Evolutionary conservation across 441 rosid species (phyloP).

Genomic region (Gossypium lobatum): DNA sequence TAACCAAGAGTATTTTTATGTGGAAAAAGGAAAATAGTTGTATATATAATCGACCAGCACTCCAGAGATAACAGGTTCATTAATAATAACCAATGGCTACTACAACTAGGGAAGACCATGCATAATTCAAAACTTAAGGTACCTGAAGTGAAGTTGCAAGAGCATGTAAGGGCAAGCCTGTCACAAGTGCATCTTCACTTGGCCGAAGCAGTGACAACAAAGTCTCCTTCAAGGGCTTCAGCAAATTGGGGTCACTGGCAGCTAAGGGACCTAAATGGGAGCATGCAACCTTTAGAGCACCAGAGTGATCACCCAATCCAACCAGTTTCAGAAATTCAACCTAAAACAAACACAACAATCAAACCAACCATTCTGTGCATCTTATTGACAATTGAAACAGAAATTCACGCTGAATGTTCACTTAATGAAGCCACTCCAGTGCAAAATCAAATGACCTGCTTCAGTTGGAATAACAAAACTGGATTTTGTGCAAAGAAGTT

Average conservation of each 20-base stretch:
- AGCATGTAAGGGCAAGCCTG: conserved; percentile 59
- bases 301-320: conserved; percentile 60
- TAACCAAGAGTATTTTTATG: conserved; percentile 19
- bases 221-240: conserved; percentile 89
- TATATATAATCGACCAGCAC: neutral
- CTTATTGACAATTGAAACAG: neutral
- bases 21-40: neutral
- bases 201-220: conserved; percentile 67
- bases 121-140: neutral
- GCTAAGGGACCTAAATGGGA: conserved; percentile 88
- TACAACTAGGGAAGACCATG: neutral
- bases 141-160: conserved; percentile 91
- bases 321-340: conserved; percentile 86
- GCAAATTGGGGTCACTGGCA: conserved; percentile 49
- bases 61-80: neutral
- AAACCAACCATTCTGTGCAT: neutral
- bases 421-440: conserved; percentile 1
- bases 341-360: conserved; percentile 29
- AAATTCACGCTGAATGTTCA: neutral
- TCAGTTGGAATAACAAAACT: conserved; percentile 65
- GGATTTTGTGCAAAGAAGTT: conserved; percentile 63
- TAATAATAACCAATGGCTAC: neutral
- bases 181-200: conserved; percentile 43
- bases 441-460: conserved; percentile 51
- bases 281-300: conserved; percentile 76